phyloP scores from a whole-genome alignment of 495 filamentous ascomycete species.

The Hypomontagnella submonticulosa region DNA sequence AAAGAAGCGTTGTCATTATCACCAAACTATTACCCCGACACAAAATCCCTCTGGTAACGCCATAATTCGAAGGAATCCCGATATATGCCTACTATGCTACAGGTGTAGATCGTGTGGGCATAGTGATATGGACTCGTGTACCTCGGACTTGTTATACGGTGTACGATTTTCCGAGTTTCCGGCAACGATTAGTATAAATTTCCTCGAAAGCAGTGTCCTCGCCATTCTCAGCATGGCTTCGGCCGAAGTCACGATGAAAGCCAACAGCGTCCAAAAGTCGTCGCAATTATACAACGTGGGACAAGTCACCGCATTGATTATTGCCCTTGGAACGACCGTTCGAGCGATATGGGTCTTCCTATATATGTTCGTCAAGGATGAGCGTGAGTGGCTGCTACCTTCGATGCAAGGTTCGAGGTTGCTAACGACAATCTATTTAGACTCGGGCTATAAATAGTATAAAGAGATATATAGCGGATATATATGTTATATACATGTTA shows the following conservation, averaged over 20 bases:
- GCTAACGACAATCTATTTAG: too few relatives aligned
- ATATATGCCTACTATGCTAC: constrained; percentile 13
- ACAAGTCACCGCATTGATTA: constrained; percentile 36
- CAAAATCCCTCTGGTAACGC: neutral
- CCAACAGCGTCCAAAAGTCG: constrained; percentile 21
- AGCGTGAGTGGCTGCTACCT: too few relatives aligned
- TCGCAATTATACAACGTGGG: constrained; percentile 34
- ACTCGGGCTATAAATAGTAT: too few relatives aligned
- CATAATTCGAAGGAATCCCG: neutral
- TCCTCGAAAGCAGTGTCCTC: constrained; percentile 32
- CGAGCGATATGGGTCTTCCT: constrained; percentile 39
- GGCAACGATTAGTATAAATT: constrained; percentile 24
- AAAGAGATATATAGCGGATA: too few relatives aligned
- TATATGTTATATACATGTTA: too few relatives aligned
- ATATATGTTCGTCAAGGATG: constrained; percentile 14
- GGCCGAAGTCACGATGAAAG: constrained; percentile 33
- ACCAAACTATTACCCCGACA: constrained; percentile 6
- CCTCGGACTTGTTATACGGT: constrained; percentile 7
- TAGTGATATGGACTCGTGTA: constrained; percentile 3
- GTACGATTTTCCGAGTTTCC: constrained; percentile 14
- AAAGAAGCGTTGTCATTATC: constrained; percentile 2
- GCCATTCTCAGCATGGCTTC: constrained; percentile 32
- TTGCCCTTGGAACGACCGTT: constrained; percentile 33
- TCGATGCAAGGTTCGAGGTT: too few relatives aligned
- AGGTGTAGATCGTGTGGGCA: constrained; percentile 16